A percentile compares a stretch with the other conserved stretches of the same genome.
phyloP scores from a whole-genome alignment of 345 rosid species.

The Aegle marmelos region DNA sequence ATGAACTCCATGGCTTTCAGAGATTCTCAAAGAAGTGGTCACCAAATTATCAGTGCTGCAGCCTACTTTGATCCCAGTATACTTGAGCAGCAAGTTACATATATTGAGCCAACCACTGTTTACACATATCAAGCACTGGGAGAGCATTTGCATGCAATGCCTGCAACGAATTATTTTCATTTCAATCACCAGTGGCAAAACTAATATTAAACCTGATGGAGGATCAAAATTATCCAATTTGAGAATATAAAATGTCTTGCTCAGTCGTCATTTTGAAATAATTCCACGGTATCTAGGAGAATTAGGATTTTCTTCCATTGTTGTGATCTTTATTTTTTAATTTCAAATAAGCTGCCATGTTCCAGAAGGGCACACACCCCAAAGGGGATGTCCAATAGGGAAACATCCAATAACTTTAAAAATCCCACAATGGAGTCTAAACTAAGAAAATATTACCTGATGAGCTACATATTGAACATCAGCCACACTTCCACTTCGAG shows the following conservation, averaged over 20 bases:
- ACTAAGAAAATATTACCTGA: slow-evolving; percentile 46
- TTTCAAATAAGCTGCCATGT: background rate
- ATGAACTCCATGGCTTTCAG: slow-evolving; percentile 3
- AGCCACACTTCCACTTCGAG: slow-evolving; percentile 93
- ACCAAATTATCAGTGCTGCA: background rate
- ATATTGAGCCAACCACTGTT: slow-evolving; percentile 84
- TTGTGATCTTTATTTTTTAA: background rate
- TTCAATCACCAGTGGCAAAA: background rate
- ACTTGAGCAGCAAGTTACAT: slow-evolving; percentile 43
- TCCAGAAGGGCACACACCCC: background rate
- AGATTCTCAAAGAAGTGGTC: background rate
- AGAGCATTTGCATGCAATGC: slow-evolving; percentile 91
- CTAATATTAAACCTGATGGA: background rate
- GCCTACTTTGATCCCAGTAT: background rate
- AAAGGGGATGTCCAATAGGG: background rate
- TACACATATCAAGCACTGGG: slow-evolving; percentile 95
- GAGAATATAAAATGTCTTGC: no score
- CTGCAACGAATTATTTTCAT: slow-evolving; percentile 29
- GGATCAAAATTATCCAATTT: background rate
- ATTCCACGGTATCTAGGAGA: no score
- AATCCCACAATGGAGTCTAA: background rate
- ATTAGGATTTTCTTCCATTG: background rate
- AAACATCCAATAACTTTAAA: background rate
- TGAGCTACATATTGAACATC: slow-evolving; percentile 98
- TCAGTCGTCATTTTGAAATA: no score